phyloP scores from a whole-genome alignment of 2,329 filamentous ascomycete species.

The Aspergillus quadrilineatus region DNA sequence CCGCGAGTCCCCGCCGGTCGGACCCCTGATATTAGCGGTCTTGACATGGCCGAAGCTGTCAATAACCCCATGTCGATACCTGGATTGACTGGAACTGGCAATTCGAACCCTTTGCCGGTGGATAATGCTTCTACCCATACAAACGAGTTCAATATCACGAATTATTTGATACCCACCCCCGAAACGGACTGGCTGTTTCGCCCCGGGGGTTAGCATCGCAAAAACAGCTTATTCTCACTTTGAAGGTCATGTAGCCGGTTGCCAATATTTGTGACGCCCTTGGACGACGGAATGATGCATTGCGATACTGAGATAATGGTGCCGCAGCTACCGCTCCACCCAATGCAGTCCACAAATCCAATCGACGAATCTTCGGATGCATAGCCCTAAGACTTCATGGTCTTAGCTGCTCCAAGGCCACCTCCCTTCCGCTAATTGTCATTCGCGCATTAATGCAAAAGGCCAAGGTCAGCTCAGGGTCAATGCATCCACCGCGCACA shows the following conservation, averaged over 20 bases:
- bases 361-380: not conserved
- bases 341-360: not conserved
- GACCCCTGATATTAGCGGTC: constrained; percentile 26
- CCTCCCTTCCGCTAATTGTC: no score
- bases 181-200: constrained; percentile 49
- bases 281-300: not conserved
- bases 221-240: not conserved
- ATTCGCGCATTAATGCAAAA: no score
- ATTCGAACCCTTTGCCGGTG: constrained; percentile 17
- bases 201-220: constrained; percentile 17
- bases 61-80: constrained; percentile 40
- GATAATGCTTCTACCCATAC: constrained; percentile 24
- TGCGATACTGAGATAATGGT: no score
- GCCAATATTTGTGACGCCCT: no score
- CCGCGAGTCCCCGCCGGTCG: constrained; percentile 62
- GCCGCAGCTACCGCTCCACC: no score
- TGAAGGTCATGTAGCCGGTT: not conserved
- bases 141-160: constrained; percentile 48
- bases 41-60: constrained; percentile 28
- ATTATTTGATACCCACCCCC: constrained; percentile 47
- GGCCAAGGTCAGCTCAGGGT: no score
- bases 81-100: constrained; percentile 29
- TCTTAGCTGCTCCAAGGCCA: not conserved
- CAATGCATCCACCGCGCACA: no score
- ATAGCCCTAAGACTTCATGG: not conserved